Percentiles rank a stretch among this genome's conserved stretches.
These are phyloP conservation scores for Colletotrichum melonis DNA, from an alignment of 2,329 filamentous ascomycete species.

Conservation along the genomic window DNA sequence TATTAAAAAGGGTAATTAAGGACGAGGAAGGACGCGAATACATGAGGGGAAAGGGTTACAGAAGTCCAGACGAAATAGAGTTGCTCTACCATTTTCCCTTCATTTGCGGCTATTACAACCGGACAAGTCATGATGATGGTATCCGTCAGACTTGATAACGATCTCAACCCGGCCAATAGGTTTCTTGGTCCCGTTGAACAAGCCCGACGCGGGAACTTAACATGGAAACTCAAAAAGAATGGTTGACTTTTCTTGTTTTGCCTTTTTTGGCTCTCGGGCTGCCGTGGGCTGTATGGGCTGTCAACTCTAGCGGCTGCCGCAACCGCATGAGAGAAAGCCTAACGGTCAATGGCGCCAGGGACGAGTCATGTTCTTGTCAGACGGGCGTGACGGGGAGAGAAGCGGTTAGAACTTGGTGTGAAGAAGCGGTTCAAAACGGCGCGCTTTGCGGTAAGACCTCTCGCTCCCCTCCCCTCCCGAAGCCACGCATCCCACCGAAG, in stretches of 20 bases:
- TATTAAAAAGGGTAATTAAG: constrained; percentile 13
- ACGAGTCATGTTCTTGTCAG: constrained; percentile 28
- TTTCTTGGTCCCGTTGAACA: background rate
- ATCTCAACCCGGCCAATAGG: background rate
- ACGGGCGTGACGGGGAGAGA: background rate
- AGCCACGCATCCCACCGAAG: background rate
- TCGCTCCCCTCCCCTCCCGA: background rate
- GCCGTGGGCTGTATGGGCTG: constrained; percentile 18
- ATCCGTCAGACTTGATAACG: background rate
- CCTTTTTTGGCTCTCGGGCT: constrained; percentile 5
- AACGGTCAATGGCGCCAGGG: constrained; percentile 26
- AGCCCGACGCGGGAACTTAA: background rate
- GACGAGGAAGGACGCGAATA: constrained; percentile 16
- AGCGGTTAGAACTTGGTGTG: too few relatives aligned
- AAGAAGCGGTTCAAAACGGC: constrained; percentile 4
- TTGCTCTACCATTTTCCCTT: background rate
- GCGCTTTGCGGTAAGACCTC: constrained; percentile 19
- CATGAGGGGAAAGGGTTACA: background rate
- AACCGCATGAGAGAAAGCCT: constrained; percentile 14
- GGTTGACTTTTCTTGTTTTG: background rate
- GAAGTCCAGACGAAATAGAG: background rate
- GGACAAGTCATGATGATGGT: background rate
- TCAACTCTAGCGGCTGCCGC: constrained; percentile 10
- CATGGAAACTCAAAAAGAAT: background rate
- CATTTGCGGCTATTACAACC: background rate